A percentile compares a stretch with the other conserved stretches of the same genome.
Evolutionary conservation across 192 early-diverging fungal species (phyloP).

Genomic region (Backusella tuberculispora): DNA sequence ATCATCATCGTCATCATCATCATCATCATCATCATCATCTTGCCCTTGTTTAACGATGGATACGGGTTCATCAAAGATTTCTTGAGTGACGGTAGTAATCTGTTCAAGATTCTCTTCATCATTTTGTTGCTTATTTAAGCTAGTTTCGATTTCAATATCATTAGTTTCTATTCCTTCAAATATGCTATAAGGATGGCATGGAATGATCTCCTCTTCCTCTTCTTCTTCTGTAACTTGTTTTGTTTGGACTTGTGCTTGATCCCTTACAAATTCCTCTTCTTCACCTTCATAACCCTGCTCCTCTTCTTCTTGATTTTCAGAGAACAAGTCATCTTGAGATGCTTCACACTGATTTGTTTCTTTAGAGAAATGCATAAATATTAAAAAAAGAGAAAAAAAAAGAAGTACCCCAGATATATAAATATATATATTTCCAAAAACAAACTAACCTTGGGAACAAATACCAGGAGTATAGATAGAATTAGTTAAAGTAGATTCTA

Average conservation of each 20-base stretch:
- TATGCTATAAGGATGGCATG: background rate
- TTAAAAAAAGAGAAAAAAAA: background rate
- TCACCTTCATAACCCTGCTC: no score
- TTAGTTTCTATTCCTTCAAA: no score
- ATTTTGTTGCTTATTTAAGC: background rate
- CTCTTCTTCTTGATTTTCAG: no score
- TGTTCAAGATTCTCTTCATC: no score
- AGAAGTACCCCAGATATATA: background rate
- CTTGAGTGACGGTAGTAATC: no score
- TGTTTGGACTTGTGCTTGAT: background rate
- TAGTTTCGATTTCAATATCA: conserved; percentile 8
- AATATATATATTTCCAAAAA: background rate
- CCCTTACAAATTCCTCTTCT: background rate
- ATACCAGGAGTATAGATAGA: background rate
- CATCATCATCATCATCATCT: background rate
- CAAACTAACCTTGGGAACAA: background rate
- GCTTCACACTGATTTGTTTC: background rate
- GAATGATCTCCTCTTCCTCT: background rate
- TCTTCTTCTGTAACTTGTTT: background rate
- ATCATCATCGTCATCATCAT: background rate
- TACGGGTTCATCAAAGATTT: background rate
- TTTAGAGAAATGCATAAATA: background rate
- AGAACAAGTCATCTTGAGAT: background rate
- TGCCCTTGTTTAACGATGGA: background rate
- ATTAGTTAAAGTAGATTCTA: background rate